Evolutionary conservation across 139 green algal genomes (phyloP).

Genomic region (Astrephomene gubernaculifera): DNA sequence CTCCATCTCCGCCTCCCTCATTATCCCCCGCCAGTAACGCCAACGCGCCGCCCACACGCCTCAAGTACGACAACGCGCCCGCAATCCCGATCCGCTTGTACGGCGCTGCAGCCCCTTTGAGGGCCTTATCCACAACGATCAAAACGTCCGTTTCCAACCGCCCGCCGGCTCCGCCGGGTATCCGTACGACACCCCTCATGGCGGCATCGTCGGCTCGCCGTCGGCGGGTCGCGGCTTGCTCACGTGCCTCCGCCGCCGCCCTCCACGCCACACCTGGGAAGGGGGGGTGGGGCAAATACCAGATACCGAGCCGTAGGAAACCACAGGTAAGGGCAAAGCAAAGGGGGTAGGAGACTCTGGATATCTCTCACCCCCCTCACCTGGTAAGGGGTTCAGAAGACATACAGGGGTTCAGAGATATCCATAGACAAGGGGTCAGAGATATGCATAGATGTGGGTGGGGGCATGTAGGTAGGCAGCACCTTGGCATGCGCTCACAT

Average conservation of each 20-base stretch:
- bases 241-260: not conserved
- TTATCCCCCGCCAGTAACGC: not conserved
- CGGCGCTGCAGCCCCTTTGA: constrained; percentile 22
- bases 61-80: constrained; percentile 47
- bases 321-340: too few species aligned
- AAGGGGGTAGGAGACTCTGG: too few species aligned
- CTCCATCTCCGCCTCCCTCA: not conserved
- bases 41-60: not conserved
- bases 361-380: too few species aligned
- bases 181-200: not conserved
- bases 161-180: not conserved
- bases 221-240: not conserved
- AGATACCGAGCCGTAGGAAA: too few species aligned
- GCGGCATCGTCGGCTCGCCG: not conserved
- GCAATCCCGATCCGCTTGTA: constrained; percentile 62
- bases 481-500: too few species aligned
- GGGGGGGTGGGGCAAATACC: not conserved
- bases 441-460: too few species aligned
- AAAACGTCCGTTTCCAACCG: constrained; percentile 55
- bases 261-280: constrained; percentile 25
- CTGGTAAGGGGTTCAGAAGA: too few species aligned
- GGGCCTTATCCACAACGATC: constrained; percentile 57
- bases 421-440: too few species aligned
- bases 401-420: too few species aligned
- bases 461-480: too few species aligned